Conservation (phyloP, 768 basidiomycete species). For the Lentinula raphanica region DNA sequence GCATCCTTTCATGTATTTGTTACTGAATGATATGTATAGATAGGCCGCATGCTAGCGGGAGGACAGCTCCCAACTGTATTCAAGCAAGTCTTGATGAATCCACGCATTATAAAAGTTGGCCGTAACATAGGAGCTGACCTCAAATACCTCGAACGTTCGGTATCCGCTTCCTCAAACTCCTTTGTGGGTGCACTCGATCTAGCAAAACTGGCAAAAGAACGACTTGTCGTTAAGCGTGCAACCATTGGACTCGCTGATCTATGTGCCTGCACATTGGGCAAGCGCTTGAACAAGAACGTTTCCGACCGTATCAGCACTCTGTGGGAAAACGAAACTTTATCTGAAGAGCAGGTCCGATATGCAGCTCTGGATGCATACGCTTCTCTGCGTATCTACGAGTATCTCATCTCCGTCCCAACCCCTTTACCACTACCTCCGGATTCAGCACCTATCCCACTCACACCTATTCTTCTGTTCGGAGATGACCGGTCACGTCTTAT, state of each 20-base stretch:
- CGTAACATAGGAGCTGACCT: neutral
- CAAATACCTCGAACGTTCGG: neutral
- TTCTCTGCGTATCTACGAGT: conserved; percentile 10
- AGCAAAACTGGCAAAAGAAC: conserved; percentile 23
- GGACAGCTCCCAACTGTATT: neutral
- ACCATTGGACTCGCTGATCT: conserved; percentile 24
- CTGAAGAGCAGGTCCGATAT: conserved; percentile 14
- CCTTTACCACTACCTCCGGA: conserved; percentile 1
- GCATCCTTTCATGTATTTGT: neutral
- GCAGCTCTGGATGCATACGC: conserved; percentile 17
- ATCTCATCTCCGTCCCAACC: conserved; percentile 7
- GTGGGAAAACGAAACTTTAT: conserved; percentile 15
- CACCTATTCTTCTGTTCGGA: too few relatives aligned
- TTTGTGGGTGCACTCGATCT: conserved; percentile 25
- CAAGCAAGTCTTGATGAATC: neutral
- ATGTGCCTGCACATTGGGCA: conserved; percentile 19
- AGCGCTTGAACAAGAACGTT: conserved; percentile 17
- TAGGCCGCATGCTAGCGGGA: neutral
- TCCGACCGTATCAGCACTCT: conserved; percentile 13
- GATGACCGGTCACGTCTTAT: too few relatives aligned
- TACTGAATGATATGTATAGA: neutral
- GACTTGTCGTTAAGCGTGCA: conserved; percentile 13
- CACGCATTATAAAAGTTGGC: neutral
- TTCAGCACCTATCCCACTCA: neutral
- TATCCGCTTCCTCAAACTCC: neutral